Evolutionary conservation across 2,329 filamentous ascomycete species (phyloP).

Genomic region (Alternaria sp.): DNA sequence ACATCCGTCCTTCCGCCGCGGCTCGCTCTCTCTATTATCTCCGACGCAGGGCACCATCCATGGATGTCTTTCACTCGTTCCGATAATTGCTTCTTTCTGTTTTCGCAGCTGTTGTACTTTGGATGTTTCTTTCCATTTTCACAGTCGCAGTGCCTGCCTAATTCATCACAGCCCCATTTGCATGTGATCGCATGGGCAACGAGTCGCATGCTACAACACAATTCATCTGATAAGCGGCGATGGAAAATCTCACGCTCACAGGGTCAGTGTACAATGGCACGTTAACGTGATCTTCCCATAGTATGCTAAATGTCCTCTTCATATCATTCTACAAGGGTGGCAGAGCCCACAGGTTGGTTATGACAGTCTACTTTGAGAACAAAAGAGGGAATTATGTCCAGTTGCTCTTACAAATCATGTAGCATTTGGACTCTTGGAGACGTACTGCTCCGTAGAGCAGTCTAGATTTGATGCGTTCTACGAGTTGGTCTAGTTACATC

Average conservation of each 20-base stretch:
- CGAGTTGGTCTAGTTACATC: no score
- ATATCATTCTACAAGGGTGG: not conserved
- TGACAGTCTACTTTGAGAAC: no score
- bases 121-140: not conserved
- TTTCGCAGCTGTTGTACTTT: not conserved
- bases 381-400: accelerated
- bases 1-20: slow-evolving; percentile 29
- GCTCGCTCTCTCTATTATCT: slow-evolving; percentile 13
- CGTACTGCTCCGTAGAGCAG: not conserved
- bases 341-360: not conserved
- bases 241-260: not conserved
- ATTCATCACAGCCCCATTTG: not conserved
- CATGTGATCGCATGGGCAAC: not conserved
- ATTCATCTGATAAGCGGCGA: not conserved
- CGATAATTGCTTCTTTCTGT: not conserved
- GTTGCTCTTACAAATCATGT: not conserved
- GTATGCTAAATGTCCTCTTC: not conserved
- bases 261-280: no score
- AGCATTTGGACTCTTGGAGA: not conserved
- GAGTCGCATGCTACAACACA: not conserved
- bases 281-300: no score
- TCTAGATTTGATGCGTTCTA: no score
- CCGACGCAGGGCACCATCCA: not conserved
- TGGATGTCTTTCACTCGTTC: not conserved
- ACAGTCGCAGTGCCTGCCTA: not conserved